phyloP scores from a whole-genome alignment of 2,329 filamentous ascomycete species.

The Orbilia brochopaga region DNA sequence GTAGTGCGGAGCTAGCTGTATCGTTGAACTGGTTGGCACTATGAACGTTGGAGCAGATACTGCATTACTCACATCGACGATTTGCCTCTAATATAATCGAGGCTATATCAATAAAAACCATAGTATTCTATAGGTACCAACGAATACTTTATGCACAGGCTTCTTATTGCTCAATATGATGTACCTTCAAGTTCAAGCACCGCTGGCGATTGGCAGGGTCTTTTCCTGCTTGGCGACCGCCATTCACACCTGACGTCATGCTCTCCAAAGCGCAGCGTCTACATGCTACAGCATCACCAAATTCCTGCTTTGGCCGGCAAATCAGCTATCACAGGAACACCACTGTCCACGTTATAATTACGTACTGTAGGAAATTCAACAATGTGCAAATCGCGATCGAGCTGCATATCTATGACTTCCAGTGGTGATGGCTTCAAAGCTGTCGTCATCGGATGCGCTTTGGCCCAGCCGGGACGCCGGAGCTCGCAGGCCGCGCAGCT shows the following conservation, averaged over 20 bases:
- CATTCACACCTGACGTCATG: neutral
- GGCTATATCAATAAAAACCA: no score
- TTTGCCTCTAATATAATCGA: no score
- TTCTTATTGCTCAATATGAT: no score
- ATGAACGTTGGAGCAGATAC: no score
- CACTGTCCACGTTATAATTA: neutral
- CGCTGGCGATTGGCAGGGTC: neutral
- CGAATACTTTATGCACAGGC: no score
- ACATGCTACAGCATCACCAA: neutral
- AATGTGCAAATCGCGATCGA: slow-evolving; percentile 6
- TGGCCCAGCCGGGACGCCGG: slow-evolving; percentile 12
- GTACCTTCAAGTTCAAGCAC: no score
- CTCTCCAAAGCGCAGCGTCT: neutral
- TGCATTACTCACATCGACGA: no score
- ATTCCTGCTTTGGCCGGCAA: neutral
- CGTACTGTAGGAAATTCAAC: neutral
- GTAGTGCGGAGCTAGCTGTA: slow-evolving; percentile 17
- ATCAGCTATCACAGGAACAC: neutral
- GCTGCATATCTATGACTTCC: slow-evolving; percentile 3
- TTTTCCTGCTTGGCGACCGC: neutral
- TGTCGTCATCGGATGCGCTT: slow-evolving; percentile 43
- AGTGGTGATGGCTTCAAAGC: slow-evolving; percentile 15
- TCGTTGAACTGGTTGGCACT: no score
- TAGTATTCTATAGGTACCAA: no score
- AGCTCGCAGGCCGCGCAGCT: slow-evolving; percentile 8